Conservation (phyloP, 345 rosid genomes). For the Trapa bicornis region DNA sequence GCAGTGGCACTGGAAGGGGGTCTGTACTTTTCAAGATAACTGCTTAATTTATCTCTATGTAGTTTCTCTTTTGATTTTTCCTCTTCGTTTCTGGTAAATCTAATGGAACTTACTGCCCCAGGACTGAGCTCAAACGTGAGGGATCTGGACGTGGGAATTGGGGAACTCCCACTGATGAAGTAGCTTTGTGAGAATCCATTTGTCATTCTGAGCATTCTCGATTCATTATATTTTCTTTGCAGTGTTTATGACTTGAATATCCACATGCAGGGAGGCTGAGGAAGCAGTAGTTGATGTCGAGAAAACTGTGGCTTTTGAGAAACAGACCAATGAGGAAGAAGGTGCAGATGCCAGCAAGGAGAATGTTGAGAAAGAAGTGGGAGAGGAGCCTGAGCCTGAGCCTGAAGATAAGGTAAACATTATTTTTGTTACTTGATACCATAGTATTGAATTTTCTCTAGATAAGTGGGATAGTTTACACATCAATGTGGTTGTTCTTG, state of each 20-base stretch:
- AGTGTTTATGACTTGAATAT: conserved; percentile 1
- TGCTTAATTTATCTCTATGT: neutral
- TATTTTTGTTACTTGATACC: neutral
- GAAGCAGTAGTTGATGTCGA: conserved; percentile 41
- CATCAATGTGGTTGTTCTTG: too few relatives aligned
- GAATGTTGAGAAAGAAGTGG: conserved; percentile 32
- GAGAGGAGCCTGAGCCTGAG: conserved; percentile 57
- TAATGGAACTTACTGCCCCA: conserved; percentile 10
- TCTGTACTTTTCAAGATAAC: conserved; percentile 17
- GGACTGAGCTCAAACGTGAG: conserved; percentile 71
- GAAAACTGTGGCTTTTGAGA: conserved; percentile 44
- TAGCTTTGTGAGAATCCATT: conserved; percentile 45
- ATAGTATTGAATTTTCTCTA: too few relatives aligned
- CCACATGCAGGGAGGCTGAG: conserved; percentile 46
- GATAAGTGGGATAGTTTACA: too few relatives aligned
- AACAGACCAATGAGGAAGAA: conserved; percentile 48
- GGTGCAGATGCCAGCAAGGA: conserved; percentile 65
- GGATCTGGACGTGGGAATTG: conserved; percentile 95
- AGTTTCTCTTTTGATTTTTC: too few relatives aligned
- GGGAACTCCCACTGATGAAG: conserved; percentile 76
- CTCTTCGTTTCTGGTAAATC: neutral
- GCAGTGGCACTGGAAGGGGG: conserved; percentile 93
- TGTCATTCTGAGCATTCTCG: neutral
- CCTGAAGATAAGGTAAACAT: conserved; percentile 65
- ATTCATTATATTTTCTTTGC: neutral